These are phyloP conservation scores for Petunia hybrid DNA, from an alignment of 305 asterid species.

Conservation along the genomic window DNA sequence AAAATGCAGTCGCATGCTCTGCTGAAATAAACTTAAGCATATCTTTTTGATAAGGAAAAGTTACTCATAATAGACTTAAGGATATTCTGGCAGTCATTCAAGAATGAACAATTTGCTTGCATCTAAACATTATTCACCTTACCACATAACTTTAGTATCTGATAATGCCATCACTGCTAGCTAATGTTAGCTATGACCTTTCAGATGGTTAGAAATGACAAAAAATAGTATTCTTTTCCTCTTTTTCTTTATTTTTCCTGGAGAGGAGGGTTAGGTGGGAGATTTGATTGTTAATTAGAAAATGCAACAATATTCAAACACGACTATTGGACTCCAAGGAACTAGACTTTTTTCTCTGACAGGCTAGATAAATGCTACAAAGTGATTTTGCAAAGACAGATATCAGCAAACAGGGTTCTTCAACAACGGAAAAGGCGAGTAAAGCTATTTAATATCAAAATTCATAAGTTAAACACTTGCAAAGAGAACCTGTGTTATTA, in stretches of 20 bases:
- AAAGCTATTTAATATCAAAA: neutral
- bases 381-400: neutral
- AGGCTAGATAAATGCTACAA: conserved; percentile 21
- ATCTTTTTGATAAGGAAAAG: neutral
- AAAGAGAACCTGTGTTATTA: conserved; percentile 81
- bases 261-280: neutral
- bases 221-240: neutral
- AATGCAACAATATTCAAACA: conserved; percentile 20
- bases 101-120: neutral
- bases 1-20: neutral
- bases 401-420: conserved; percentile 5
- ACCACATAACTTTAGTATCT: conserved; percentile 2
- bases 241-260: neutral
- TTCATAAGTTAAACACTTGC: neutral
- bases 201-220: conserved; percentile 22
- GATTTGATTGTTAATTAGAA: neutral
- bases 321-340: conserved; percentile 1
- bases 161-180: conserved; percentile 2
- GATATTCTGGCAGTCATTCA: neutral
- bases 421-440: neutral
- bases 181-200: neutral
- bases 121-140: neutral
- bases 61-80: neutral
- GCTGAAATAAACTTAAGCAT: neutral
- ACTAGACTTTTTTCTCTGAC: conserved; percentile 12